Conservation (phyloP, 768 basidiomycete species). For the Boletus subparvulus region DNA sequence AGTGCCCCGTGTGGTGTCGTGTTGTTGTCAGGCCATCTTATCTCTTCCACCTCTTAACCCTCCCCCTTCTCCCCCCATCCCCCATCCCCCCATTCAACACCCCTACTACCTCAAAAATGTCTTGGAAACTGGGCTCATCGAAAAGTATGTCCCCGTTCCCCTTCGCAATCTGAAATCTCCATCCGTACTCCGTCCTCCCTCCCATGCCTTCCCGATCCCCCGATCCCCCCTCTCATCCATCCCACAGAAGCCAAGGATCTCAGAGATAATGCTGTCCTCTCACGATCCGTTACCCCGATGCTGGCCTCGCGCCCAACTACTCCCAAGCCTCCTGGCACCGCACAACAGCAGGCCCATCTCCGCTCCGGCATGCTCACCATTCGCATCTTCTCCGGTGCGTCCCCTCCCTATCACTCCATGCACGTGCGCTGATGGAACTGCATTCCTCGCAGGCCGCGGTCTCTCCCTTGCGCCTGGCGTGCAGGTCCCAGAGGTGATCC, state of each 20-base stretch:
- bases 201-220: not conserved
- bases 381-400: slow-evolving; percentile 86
- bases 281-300: slow-evolving; percentile 78
- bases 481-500: slow-evolving; percentile 79
- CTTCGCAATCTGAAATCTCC: not conserved
- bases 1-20: not conserved
- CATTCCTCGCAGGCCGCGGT: slow-evolving; percentile 58
- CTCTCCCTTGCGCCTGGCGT: slow-evolving; percentile 77
- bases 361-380: slow-evolving; percentile 93
- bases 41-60: not conserved
- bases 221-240: slow-evolving; percentile 2
- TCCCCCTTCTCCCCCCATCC: not conserved
- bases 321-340: slow-evolving; percentile 55
- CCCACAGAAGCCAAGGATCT: slow-evolving; percentile 62
- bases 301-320: slow-evolving; percentile 74
- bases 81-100: not conserved
- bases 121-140: slow-evolving; percentile 51
- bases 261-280: slow-evolving; percentile 68
- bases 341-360: slow-evolving; percentile 55
- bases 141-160: slow-evolving; percentile 29
- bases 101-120: slow-evolving; percentile 39
- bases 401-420: slow-evolving; percentile 19
- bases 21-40: slow-evolving; percentile 11
- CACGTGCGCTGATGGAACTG: not conserved
- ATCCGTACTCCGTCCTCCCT: too few species aligned